Conservation (phyloP, 2,329 filamentous ascomycete species). For the Fusarium devonianum region DNA sequence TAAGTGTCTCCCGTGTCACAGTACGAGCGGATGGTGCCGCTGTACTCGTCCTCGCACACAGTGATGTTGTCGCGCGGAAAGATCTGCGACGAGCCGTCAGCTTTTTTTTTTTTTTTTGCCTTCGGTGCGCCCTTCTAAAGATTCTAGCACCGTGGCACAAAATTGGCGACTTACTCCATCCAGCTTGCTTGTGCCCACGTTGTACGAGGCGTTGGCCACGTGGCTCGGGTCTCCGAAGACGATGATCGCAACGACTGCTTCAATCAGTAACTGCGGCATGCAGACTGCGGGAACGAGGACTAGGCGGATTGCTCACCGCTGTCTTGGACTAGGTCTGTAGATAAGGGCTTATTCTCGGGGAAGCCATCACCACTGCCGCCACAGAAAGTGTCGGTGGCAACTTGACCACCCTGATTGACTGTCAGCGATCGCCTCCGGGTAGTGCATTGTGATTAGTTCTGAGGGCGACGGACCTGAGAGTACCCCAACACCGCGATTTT, state of each 20-base stretch:
- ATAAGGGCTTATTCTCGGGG: constrained; percentile 38
- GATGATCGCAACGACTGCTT: constrained; percentile 50
- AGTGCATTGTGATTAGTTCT: not conserved
- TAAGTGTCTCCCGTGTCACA: constrained; percentile 53
- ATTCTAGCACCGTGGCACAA: not conserved
- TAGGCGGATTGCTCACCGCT: constrained; percentile 42
- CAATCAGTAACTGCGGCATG: constrained; percentile 17
- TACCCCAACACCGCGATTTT: constrained; percentile 53
- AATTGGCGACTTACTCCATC: constrained; percentile 48
- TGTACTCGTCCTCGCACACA: constrained; percentile 47
- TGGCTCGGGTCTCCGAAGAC: constrained; percentile 54
- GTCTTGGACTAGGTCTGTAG: constrained; percentile 41
- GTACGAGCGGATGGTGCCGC: constrained; percentile 48
- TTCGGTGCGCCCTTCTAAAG: not conserved
- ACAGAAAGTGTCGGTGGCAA: constrained; percentile 49
- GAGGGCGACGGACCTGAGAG: constrained; percentile 46
- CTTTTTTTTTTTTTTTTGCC: not conserved
- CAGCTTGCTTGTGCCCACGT: constrained; percentile 47
- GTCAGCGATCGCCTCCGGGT: not conserved
- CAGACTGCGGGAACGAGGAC: not conserved
- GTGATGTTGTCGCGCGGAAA: constrained; percentile 47
- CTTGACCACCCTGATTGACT: constrained; percentile 47
- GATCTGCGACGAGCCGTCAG: constrained; percentile 42
- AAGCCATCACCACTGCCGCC: constrained; percentile 45
- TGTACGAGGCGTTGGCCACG: constrained; percentile 47